These are phyloP conservation scores for Geosmithia flava DNA, from an alignment of 2,329 filamentous ascomycete species.

Conservation along the genomic window DNA sequence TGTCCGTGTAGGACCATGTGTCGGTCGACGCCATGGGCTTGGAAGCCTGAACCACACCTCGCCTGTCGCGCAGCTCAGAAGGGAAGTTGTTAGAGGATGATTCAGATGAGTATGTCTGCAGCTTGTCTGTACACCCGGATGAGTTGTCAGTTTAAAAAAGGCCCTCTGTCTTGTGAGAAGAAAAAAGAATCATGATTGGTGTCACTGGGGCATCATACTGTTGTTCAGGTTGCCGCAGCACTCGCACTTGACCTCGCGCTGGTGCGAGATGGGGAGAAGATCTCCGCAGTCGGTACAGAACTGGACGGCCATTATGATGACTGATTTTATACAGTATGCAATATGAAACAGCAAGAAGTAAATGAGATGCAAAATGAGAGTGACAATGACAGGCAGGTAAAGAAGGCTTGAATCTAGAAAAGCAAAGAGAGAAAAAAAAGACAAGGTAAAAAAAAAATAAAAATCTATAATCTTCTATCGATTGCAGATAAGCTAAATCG, in stretches of 20 bases:
- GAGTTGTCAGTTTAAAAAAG: not conserved
- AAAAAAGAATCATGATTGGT: not conserved
- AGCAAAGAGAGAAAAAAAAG: not conserved
- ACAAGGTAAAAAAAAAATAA: no score
- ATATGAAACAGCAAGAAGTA: no score
- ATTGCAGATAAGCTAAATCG: not conserved
- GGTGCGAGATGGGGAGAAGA: constrained; percentile 4
- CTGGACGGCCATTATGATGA: constrained; percentile 1
- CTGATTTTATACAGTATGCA: no score
- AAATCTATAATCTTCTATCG: no score
- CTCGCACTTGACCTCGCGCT: constrained; percentile 3
- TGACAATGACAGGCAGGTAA: no score
- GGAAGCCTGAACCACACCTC: not conserved
- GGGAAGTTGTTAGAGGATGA: constrained; percentile 6
- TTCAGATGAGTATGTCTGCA: not conserved
- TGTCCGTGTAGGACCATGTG: constrained; percentile 1
- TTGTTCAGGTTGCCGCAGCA: not conserved
- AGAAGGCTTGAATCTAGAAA: not conserved
- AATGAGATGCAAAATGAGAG: no score
- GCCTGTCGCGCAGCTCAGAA: constrained; percentile 4
- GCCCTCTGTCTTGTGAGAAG: not conserved
- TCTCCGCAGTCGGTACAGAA: constrained; percentile 6
- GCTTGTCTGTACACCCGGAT: constrained; percentile 1
- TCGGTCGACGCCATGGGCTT: constrained; percentile 2
- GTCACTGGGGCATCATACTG: not conserved